A percentile compares a stretch with the other conserved stretches of the same genome.
Conservation (phyloP, 108 stramenopile genomes). For the Schizochytrium sp. region DNA sequence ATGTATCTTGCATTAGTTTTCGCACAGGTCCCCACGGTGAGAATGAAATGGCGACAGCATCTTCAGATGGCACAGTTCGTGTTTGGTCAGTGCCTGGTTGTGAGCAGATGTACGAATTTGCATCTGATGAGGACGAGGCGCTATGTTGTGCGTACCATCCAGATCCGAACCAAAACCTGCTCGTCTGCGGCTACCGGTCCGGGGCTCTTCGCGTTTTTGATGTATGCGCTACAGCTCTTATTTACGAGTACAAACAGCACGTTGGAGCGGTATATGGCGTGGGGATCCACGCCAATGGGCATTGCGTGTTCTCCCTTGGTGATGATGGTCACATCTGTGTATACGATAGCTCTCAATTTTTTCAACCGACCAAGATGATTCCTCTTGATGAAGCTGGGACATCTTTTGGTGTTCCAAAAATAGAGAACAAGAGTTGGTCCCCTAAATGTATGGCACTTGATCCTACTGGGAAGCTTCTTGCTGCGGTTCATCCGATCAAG, state of each 20-base stretch:
- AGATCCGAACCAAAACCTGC: slow-evolving; percentile 27
- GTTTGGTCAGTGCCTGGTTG: slow-evolving; percentile 72
- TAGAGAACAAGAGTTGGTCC: neutral
- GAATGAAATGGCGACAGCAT: slow-evolving; percentile 60
- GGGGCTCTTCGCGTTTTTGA: slow-evolving; percentile 76
- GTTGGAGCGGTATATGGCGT: slow-evolving; percentile 15
- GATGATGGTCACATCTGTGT: slow-evolving; percentile 61
- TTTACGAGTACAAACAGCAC: slow-evolving; percentile 67
- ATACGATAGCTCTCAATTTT: slow-evolving; percentile 37
- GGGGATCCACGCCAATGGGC: neutral
- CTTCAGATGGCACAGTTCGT: slow-evolving; percentile 66
- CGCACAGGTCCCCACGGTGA: neutral
- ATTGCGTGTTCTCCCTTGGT: neutral
- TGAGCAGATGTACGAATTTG: slow-evolving; percentile 73
- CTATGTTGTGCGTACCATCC: slow-evolving; percentile 58
- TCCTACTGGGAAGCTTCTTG: neutral
- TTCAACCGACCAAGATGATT: slow-evolving; percentile 59
- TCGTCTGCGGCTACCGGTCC: slow-evolving; percentile 72
- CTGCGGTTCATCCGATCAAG: neutral
- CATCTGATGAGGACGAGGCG: slow-evolving; percentile 32
- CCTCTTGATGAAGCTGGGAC: neutral
- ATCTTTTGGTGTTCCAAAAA: neutral
- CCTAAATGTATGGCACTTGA: slow-evolving; percentile 5
- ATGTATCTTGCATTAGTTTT: slow-evolving; percentile 46
- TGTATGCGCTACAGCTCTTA: slow-evolving; percentile 62